Base-by-base conservation (phyloP, 352 stramenopile species). In the Globisporangium spinosum region DNA sequence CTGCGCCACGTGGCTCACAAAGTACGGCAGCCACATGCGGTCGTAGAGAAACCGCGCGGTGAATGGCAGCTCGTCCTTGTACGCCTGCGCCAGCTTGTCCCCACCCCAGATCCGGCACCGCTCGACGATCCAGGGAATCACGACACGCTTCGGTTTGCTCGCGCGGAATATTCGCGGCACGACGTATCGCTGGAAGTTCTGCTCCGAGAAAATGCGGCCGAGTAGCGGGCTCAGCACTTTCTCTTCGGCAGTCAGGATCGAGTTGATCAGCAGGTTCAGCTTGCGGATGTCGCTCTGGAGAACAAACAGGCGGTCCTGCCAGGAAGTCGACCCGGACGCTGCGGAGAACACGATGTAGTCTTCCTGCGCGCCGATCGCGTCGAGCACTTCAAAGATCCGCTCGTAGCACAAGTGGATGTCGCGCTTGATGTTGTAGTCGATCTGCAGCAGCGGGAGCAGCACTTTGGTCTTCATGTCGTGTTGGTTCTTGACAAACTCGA, bases 111-210 rank as follows among this genome's bases (percentile, higher is more conserved):
- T 69, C 32, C 84, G 82, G 65, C 76, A 87, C 17, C 85, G 79
- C 60, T 94, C 87, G 22, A 93, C 83, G 29, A 94, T 93, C 87
- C 87, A 94, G 8, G 85, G 85, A 12, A 94, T 79, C 58, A 93
- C 83, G 6, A 93, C 73, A 12, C 74, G 73, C 71, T 91, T 91
- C 7, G 87, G 84, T 49, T 76, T 82, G 0, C 74, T 87, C 6
- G 78, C 77, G 29, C 82, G 81, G 62, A 91, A 87, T 23, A 93
- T 78, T 12, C 84, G 82, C 3, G 87, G 87, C 74, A 93, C 87
- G 7, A 94, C 85, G 53, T 89, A 94, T 17, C 72, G 70, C 65
- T 90, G 75, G 60, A 94, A 94, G 3, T 87, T 80, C 4, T 78
- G 69, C 43, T 93, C 79, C 27, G 79, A 90, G 71, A 94, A 94